Percentiles rank a stretch among this genome's conserved stretches.
Conservation (phyloP, 768 basidiomycete genomes). For the Saitozyma podzolica region DNA sequence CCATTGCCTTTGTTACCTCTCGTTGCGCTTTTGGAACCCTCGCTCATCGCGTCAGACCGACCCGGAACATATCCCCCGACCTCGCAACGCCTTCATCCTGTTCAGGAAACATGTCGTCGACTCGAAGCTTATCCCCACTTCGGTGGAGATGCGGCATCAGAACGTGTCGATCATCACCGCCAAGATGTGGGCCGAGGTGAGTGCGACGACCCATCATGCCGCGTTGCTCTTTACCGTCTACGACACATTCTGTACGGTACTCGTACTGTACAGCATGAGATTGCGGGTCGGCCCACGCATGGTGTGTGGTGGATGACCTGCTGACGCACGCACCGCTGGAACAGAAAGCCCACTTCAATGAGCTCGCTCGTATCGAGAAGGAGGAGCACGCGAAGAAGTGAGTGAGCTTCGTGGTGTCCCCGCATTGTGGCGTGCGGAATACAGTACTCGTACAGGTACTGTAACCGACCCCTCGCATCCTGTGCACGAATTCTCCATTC, state of each 20-base stretch:
- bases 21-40: not conserved
- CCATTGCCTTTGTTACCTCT: not conserved
- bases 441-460: too few relatives aligned
- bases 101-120: slow-evolving; percentile 73
- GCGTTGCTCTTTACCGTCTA: not conserved
- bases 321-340: slow-evolving; percentile 27
- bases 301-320: too few relatives aligned
- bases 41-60: slow-evolving; percentile 23
- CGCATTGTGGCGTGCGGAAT: not conserved
- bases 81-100: slow-evolving; percentile 76
- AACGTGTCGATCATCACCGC: slow-evolving; percentile 71
- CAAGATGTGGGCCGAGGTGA: slow-evolving; percentile 65
- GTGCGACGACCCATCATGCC: slow-evolving; percentile 1
- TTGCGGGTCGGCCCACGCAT: too few relatives aligned
- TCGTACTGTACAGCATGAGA: too few relatives aligned
- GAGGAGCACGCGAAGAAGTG: slow-evolving; percentile 50
- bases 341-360: slow-evolving; percentile 47
- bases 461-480: too few relatives aligned
- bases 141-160: slow-evolving; percentile 69
- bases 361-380: slow-evolving; percentile 48
- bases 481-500: too few relatives aligned
- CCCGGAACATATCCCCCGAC: slow-evolving; percentile 65
- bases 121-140: slow-evolving; percentile 61
- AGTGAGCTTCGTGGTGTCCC: slow-evolving; percentile 4
- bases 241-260: too few relatives aligned